Conservation (phyloP, 2,329 filamentous ascomycete genomes). For the Tetracladium maxilliforme region DNA sequence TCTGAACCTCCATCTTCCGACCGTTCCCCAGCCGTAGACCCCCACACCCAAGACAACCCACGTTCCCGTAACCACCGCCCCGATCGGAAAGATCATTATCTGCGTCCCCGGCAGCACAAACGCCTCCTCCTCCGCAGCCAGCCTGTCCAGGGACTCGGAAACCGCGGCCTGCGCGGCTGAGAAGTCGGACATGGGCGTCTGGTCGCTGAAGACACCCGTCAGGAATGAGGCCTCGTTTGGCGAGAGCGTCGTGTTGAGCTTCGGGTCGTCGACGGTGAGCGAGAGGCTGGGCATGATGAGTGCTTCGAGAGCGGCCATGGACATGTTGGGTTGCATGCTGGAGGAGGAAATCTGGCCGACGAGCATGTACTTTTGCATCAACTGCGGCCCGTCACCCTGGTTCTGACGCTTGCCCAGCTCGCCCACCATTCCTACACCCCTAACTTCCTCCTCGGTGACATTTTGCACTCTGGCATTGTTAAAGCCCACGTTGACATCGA, state of each 20-base stretch:
- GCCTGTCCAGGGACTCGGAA: constrained; percentile 12
- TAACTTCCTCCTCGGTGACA: too few species aligned
- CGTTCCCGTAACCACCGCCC: constrained; percentile 47
- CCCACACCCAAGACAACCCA: constrained; percentile 44
- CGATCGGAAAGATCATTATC: constrained; percentile 55
- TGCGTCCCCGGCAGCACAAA: constrained; percentile 57
- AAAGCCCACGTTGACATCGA: constrained; percentile 24
- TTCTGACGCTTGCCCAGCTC: too few species aligned
- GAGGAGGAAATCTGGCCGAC: too few species aligned
- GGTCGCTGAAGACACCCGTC: constrained; percentile 51
- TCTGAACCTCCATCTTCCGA: constrained; percentile 49
- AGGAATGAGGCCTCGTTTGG: constrained; percentile 59
- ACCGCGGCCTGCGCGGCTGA: constrained; percentile 11
- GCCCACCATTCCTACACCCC: too few species aligned
- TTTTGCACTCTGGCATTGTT: constrained; percentile 23
- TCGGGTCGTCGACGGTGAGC: constrained; percentile 40
- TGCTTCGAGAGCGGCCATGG: constrained; percentile 29
- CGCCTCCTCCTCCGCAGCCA: constrained; percentile 22
- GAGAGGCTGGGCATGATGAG: constrained; percentile 55
- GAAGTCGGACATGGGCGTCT: constrained; percentile 19
- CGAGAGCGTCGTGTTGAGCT: constrained; percentile 48
- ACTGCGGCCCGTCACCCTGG: too few species aligned
- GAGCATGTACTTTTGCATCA: constrained; percentile 47
- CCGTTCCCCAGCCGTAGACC: constrained; percentile 49
- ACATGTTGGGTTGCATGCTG: too few species aligned